Conservation (phyloP, 2,329 filamentous ascomycete species). For the Apiospora rasikravindrae region DNA sequence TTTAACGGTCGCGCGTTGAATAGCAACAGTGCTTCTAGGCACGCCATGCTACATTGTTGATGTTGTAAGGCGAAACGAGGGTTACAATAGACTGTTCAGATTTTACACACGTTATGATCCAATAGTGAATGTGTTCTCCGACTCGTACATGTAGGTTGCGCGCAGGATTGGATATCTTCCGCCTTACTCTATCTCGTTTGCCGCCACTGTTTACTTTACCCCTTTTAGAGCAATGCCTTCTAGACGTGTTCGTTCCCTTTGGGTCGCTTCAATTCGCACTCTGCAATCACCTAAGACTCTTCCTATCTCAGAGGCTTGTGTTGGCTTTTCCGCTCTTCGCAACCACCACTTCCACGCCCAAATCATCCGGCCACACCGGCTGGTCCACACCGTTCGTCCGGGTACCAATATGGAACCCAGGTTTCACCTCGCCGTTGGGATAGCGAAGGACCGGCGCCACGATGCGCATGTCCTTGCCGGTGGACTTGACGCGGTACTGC, state of each 20-base stretch:
- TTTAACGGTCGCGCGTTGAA: not conserved
- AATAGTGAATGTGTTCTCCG: not conserved
- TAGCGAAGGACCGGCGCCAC: constrained; percentile 52
- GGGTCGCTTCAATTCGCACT: too few species aligned
- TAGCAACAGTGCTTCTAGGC: not conserved
- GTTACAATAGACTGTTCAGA: not conserved
- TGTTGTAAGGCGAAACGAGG: not conserved
- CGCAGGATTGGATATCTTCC: not conserved
- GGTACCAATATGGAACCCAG: constrained; percentile 54
- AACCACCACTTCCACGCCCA: constrained; percentile 46
- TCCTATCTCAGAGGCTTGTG: not conserved
- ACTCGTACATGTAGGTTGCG: not conserved
- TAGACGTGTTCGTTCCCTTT: too few species aligned
- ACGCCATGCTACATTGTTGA: not conserved
- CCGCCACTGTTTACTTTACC: too few species aligned
- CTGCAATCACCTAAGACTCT: too few species aligned
- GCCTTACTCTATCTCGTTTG: not conserved
- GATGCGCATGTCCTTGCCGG: constrained; percentile 44
- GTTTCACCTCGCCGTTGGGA: constrained; percentile 40
- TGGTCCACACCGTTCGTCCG: constrained; percentile 55
- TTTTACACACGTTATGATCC: not conserved
- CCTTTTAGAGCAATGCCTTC: not conserved
- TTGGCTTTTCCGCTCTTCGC: not conserved
- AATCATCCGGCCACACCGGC: constrained; percentile 52
- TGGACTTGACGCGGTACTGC: constrained; percentile 23